Base-by-base conservation (phyloP, 176 grass and related monocot species). In the Puya raimondii region DNA sequence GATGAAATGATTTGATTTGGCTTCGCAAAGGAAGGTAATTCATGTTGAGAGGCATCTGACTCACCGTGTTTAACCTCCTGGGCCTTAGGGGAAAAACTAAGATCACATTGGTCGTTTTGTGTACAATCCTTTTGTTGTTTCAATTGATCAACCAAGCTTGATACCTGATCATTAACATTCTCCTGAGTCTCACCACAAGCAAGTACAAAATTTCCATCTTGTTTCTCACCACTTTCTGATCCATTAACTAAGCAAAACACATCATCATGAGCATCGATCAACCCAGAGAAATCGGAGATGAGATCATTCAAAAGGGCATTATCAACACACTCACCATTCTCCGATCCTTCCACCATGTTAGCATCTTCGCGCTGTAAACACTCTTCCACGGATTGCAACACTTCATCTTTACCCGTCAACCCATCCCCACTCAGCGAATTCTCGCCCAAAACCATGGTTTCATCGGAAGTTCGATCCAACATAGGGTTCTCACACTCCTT, bases 201-300 rank as follows among this genome's bases (percentile, higher is more conserved):
- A 74, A 70, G 5, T 48, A 29, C 47, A 63, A 16, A 74, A 18
- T 16, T 70, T 65, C 49, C 76, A 12, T 23, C 47, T 12, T 7
- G 59, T 75, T 20, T 42, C 33, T 42, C 33, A 42, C 33, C 49
- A 42, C 3, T 23, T 2, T 18, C 15, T 14, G 21, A 75, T 18
- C 14, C 61, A 23, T 29, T 49, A 20, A 12, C 48, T 18, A 2
- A 3, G 20, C 59, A 9, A 65, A 51, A 20, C 9, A 18, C 14
- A 49, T 27, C 70, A 69, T 20, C 69, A 10, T 64, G 65, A 53
- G 54, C 80, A 84, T 78, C 78, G 72, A 91, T 61, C 70, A 84
- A 47, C 53, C 70, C 83, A 12, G 80, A 84, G 21, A 84, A 84
- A 76, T 88, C 64, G 49, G 66, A 86, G 68, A 88, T 63, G 78